Evolutionary conservation across 805 yeast genomes (phyloP), one percentile per base, ranked within the genome.

Genomic region (Candida chauliodis): DNA sequence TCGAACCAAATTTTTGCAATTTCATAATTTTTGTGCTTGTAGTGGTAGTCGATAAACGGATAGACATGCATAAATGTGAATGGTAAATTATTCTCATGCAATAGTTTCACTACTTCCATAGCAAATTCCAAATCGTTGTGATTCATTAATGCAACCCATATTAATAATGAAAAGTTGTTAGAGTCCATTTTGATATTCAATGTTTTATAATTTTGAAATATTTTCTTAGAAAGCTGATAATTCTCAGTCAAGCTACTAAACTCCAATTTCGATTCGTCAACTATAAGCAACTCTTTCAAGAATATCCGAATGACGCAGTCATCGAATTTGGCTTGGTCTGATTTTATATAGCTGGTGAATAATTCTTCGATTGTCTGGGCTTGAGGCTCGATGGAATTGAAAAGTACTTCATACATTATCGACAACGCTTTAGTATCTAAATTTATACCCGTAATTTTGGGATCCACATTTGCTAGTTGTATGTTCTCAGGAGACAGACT

Each of bases 21-120:
- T 2, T 55, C 52, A 42, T 41, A 44, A 34, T 66, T 66, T 9
- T 51, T 48, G 15, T 57, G 48, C 15, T 43, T 39, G 42, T 63
- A 62, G 44, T 68, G 71, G 44, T 56, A 59, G 43, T 49, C 48
- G 13, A 68, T 59, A 27, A 68, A 61, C 1, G 74, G 72, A 36
- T 52, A 62, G 1, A 66, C 44, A 37, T 66, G 73, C 40, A 61
- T 58, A 47, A 67, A 64, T 0, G 71, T 54, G 17, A 62, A 52
- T n/a, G 71, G 68, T 9, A 63, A 34, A 3, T 52, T 51, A 14
- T 40, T 36, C 3, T 49, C 41, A 9, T 64, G 46, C 7, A 63
- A 57, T 11, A 45, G 38, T 40, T 54, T 52, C 24, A 63, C 46
- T 21, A 62, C 48, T 26, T 46, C 28, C n/a, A 58, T 43, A 2